Percentiles rank a stretch among this genome's conserved stretches.
Evolutionary conservation across 2,329 filamentous ascomycete species (phyloP).

Genomic region (Leptographium lundbergii): DNA sequence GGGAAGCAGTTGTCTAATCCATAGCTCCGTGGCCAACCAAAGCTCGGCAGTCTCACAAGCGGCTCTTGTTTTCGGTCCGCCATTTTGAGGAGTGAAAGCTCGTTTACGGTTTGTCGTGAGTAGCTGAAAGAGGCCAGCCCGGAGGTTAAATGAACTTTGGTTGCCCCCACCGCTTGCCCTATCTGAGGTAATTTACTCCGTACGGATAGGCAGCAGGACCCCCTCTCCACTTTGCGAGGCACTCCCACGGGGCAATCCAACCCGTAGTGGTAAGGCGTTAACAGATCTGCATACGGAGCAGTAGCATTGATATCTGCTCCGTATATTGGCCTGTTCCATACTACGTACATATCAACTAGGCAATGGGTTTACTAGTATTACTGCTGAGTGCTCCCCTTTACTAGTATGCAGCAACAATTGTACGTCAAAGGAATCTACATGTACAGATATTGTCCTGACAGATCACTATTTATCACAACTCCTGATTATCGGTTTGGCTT

Average conservation of each 20-base stretch:
- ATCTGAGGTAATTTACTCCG: background rate
- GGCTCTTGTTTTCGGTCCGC: background rate
- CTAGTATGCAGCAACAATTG: no score
- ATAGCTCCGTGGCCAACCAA: conserved; percentile 1
- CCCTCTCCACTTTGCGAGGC: background rate
- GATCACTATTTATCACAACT: no score
- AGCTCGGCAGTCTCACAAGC: background rate
- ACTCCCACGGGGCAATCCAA: background rate
- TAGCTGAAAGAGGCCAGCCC: background rate
- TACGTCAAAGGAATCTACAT: no score
- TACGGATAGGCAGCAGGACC: background rate
- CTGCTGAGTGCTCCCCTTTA: no score
- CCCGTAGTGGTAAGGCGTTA: background rate
- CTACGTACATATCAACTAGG: no score
- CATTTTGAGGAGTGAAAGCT: background rate
- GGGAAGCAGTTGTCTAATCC: background rate
- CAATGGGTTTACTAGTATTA: no score
- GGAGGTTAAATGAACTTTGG: background rate
- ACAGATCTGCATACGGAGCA: no score
- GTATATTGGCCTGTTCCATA: no score
- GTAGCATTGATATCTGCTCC: no score
- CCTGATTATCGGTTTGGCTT: background rate
- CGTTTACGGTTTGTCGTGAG: background rate
- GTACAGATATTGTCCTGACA: no score
- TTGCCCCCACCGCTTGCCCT: background rate